Conservation (phyloP, 305 asterid genomes). For the Fraxinus paxiana region DNA sequence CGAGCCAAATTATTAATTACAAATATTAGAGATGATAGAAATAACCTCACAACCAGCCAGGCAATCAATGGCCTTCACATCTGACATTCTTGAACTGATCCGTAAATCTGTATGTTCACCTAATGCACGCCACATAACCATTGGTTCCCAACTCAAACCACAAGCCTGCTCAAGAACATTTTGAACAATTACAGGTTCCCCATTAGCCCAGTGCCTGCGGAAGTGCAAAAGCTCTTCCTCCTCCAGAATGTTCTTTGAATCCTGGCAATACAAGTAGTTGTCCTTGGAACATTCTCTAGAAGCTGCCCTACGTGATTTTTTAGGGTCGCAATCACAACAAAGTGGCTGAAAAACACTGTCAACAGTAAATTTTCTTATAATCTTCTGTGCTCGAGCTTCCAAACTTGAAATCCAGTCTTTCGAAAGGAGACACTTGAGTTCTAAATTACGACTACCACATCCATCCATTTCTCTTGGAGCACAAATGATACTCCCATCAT, state of each 20-base stretch:
- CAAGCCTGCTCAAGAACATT: slow-evolving; percentile 63
- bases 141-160: slow-evolving; percentile 91
- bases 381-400: slow-evolving; percentile 41
- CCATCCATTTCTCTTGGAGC: slow-evolving; percentile 74
- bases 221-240: slow-evolving; percentile 57
- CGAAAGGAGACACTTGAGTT: slow-evolving; percentile 77
- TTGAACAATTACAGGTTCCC: slow-evolving; percentile 78
- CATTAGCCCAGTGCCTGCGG: slow-evolving; percentile 73
- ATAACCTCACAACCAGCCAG: slow-evolving; percentile 82
- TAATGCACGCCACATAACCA: slow-evolving; percentile 94
- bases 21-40: slow-evolving; percentile 9
- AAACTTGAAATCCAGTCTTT: slow-evolving; percentile 56
- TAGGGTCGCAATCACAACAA: slow-evolving; percentile 24
- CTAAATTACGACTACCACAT: slow-evolving; percentile 57
- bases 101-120: slow-evolving; percentile 44
- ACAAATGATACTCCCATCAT: slow-evolving; percentile 47
- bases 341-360: slow-evolving; percentile 23
- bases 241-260: slow-evolving; percentile 40
- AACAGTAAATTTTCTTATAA: slow-evolving; percentile 26
- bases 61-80: slow-evolving; percentile 87
- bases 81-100: slow-evolving; percentile 48
- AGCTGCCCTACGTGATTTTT: slow-evolving; percentile 37
- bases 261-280: slow-evolving; percentile 57
- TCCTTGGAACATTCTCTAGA: slow-evolving; percentile 44
- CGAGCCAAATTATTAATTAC: not conserved